Evolutionary conservation across 805 yeast genomes (phyloP), one percentile per base, ranked within the genome.

Genomic region (Blastobotrys americana): DNA sequence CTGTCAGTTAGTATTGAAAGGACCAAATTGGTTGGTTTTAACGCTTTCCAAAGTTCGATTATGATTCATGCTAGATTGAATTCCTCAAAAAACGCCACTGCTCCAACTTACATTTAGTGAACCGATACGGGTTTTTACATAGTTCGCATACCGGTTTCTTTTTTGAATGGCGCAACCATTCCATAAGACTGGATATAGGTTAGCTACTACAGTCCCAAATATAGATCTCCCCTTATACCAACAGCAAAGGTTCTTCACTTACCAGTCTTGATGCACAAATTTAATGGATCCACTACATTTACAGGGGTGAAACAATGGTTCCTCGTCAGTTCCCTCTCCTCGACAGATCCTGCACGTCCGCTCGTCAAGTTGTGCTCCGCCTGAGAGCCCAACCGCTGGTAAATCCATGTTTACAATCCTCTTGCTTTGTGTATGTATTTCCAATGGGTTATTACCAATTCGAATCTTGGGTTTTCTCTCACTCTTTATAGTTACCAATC

Each of bases 231-330:
- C 31, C 31, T 25, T 13, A 25, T 8, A 8, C 31, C 8, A 25
- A 8, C 31, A 25, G 13, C 31, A 21, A 19, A n/a, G 10, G 31
- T 17, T 17, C 16, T 13, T 8, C 10, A 18, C 61, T 42, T 49
- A 59, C 63, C 99, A 93, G 45, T 83, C 94, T 62, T 90, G 95
- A 62, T 93, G 99, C 43, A 93, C 85, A 57, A 80, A 89, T 60
- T 82, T 83, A 61, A 93, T 94, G 10, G 95, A 83, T 1, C 99
- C 99, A 43, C 87, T 73, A 65, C 98, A 93, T 57, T 77, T 81
- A 65, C 99, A 93, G 2, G 98, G 98, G 62, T 84, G 89, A 51
- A 76, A 82, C 38, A 93, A 68, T 3, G 96, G 96, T 51, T 84
- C 86, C 1, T 74, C 78, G 0, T 65, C 67, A 0, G 93, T 77